Base-by-base conservation (phyloP, 129 eudicot genomes). In the Flaveria ramosissima region DNA sequence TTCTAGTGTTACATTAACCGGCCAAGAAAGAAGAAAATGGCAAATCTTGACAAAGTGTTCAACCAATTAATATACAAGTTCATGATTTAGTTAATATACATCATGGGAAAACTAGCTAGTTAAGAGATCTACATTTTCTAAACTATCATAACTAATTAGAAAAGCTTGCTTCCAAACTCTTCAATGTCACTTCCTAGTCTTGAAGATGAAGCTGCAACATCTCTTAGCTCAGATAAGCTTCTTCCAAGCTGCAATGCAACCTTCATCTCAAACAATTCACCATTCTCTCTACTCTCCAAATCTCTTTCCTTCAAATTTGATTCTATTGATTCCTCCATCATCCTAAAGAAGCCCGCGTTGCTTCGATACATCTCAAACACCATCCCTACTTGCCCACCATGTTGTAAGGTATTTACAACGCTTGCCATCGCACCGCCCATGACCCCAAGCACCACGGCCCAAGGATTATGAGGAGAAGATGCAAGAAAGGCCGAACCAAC, bases 301-400 rank as follows among this genome's bases (percentile, higher is more conserved):
- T 84, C 82, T 68, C 17, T 57, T 63, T 87, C 96, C 39, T 26
- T 55, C 70, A 92, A 55, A 61, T 78, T 86, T 6, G 77, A 65
- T 77, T 71, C 92, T 17, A 92, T 82, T 2, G 84, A 50, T 67
- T 89, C 94, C 61, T 88, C 84, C 85, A 92, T 88, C 69, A 80
- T 73, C 75, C 70, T 80, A 53, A 88, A 92, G 83, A 92, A 92
- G 1, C 98, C 98, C 0, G 96, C 98, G 78, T 85, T 86, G 84
- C 87, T 84, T 82, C 96, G 47, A 42, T 89, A 92, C 96, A 92
- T 86, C 74, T 92, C 98, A 39, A 92, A 75, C 86, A 92, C 96
- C 98, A 92, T 92, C 21, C 98, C 98, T 15, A 92, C 92, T 82
- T 92, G 98, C 52, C 89, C 98, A 43, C 98, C 98, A 84, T 91